Percentiles rank a stretch among this genome's conserved stretches.
These are phyloP conservation scores for Phialemonium atrogriseum DNA, from an alignment of 2,329 filamentous ascomycete genomes.

Conservation along the genomic window DNA sequence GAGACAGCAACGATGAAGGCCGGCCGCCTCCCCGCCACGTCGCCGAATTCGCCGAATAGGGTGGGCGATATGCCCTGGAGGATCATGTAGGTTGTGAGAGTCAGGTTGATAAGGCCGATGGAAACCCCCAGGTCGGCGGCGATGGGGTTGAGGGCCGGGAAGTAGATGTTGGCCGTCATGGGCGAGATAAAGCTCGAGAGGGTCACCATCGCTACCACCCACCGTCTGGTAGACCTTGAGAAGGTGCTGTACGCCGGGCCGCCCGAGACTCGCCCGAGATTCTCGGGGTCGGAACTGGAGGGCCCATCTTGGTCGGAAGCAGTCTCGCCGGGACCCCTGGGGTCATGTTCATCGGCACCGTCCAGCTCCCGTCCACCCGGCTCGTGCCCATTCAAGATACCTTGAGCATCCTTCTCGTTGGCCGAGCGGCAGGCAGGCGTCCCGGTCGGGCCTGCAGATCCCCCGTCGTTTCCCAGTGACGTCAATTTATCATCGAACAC, in stretches of 20 bases:
- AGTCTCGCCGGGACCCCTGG: too few relatives aligned
- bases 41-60: constrained; percentile 53
- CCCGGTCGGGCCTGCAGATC: too few relatives aligned
- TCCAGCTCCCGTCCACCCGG: too few relatives aligned
- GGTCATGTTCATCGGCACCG: too few relatives aligned
- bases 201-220: constrained; percentile 45
- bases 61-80: constrained; percentile 55
- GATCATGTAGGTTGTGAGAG: constrained; percentile 54
- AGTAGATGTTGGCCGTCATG: constrained; percentile 52
- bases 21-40: constrained; percentile 51
- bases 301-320: too few relatives aligned
- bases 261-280: constrained; percentile 24
- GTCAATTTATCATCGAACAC: too few relatives aligned
- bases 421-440: too few relatives aligned
- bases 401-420: too few relatives aligned
- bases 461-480: too few relatives aligned
- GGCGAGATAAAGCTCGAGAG: constrained; percentile 47
- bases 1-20: constrained; percentile 50
- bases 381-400: too few relatives aligned
- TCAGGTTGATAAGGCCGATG: constrained; percentile 35
- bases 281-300: constrained; percentile 21
- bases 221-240: constrained; percentile 34
- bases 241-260: constrained; percentile 33
- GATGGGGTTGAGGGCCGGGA: constrained; percentile 32
- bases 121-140: constrained; percentile 29